Base-by-base conservation (phyloP, 2,329 filamentous ascomycete genomes). In the Pseudogymnoascus sp. region DNA sequence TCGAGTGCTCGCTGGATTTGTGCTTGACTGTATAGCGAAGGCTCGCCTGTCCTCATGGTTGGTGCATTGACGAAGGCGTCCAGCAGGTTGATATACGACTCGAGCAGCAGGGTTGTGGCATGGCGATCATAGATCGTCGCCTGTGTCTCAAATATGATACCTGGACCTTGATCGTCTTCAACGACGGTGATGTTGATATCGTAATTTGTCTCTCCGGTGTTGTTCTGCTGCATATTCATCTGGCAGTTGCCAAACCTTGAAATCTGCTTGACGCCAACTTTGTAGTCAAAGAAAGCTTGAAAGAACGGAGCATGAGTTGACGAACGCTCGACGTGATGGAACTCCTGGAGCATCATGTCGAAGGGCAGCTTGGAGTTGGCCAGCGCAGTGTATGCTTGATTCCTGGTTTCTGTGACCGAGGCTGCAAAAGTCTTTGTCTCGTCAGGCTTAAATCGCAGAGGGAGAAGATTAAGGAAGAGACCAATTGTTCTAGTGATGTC, bases 391-490 rank as follows among this genome's bases (percentile, higher is more conserved):
- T 65, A 63, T 6, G 63, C 58, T 59, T 62, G 67, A 13, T 61
- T 58, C 8, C 56, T 21, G 5, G 64, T 60, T 18, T 67, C 61
- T 23, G 65, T 63, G 3, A 77, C 61, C 2, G 65, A 63, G 3
- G 74, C 68, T 0, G 60, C 63, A 60, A 76, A 75, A 0, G 66
- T 65, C 9, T 71, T 62, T 28, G 48, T 33, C 21, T 56, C 13
- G 26, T 64, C n/a, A 21, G 63, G 45, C 1, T 65, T 30, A 60
- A 80, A 74, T 0, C 71, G 69, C 0, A 82, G 52, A 1, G 80
- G 73, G 0, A 82, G 67, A 0, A 81, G 65, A 61, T 82, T 82
- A 2, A 82, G 61, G 38, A 77, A 76, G 39, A 74, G 67, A 1
- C 80, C 80, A 1, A 82, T 65, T 2, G 67, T 78, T 0, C 64